Evolutionary conservation across 176 grass and related monocot genomes (phyloP), one percentile per base, ranked within the genome.

Genomic region (Oryza rufipogon): DNA sequence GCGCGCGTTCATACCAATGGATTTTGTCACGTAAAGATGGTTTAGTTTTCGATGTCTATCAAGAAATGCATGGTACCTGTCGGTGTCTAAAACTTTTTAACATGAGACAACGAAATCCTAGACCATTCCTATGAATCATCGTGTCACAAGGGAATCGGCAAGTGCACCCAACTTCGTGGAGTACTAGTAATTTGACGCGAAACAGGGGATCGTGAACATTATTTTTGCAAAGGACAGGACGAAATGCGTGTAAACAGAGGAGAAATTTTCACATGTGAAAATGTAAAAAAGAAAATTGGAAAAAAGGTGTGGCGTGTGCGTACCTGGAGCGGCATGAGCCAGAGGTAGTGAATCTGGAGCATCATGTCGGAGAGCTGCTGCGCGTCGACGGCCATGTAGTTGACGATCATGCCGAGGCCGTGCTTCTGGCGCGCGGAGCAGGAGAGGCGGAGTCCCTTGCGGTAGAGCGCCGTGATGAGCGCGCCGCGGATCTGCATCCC

Each of bases 311-410:
- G 1, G n/a, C 1, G 5, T 0, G 2, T 0, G 2, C 6, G 63
- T 71, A 90, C 93, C 91, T 98, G 96, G 51, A 98, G 85, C 15
- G 96, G 96, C 96, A 98, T 96, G 70, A 98, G 96, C 96, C 96
- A 98, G 4, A 98, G 86, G 86, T 98, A 94, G 83, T 98, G 65
- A 3, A 98, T 95, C 75, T 98, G 96, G 3, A 95, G 77, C 93
- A 96, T 98, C 96, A 98, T 96, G 83, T 98, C 96, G 15, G 96
- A 86, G 2, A 98, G 86, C 84, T 98, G 96, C 92, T 98, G 96
- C 26, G 96, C 96, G 73, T 98, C 96, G 19, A 98, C 96, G 52
- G 96, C 93, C 96, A 98, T 98, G 87, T 95, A 95, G 85, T 98
- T 98, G 56, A 98, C 93, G 79, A 98, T 98, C 89, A 93, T 96